Evolutionary conservation across 139 green algal species (phyloP).

Genomic region (Chlorella ohadii): DNA sequence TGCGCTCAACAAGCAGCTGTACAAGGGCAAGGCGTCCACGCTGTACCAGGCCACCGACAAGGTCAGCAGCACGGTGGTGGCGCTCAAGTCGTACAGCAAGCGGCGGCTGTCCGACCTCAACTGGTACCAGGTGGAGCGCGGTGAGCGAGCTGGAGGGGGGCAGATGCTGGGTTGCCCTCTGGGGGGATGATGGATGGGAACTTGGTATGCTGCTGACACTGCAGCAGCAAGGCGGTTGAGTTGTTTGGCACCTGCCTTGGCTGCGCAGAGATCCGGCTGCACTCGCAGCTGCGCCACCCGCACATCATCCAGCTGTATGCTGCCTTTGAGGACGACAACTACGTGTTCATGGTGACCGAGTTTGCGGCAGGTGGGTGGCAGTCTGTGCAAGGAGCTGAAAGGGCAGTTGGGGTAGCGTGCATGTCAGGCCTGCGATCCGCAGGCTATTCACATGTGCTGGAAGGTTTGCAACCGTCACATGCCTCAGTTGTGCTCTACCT

Average conservation of each 20-base stretch:
- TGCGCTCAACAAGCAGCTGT: slow-evolving; percentile 75
- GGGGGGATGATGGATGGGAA: no score
- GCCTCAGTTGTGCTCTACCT: no score
- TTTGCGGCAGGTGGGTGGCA: slow-evolving; percentile 66
- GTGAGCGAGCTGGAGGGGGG: no score
- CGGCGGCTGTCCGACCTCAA: slow-evolving; percentile 73
- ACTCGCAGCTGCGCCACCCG: slow-evolving; percentile 68
- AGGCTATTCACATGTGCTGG: no score
- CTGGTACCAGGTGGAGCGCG: slow-evolving; percentile 72
- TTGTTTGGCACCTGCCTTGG: no score
- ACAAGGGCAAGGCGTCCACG: slow-evolving; percentile 74
- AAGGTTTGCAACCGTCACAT: no score
- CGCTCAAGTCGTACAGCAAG: slow-evolving; percentile 84
- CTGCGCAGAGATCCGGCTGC: slow-evolving; percentile 70
- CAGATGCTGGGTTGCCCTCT: no score
- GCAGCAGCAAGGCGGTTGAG: no score
- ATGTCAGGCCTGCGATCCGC: no score
- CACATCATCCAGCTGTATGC: slow-evolving; percentile 77
- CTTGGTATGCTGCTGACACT: no score
- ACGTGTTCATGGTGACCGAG: slow-evolving; percentile 85
- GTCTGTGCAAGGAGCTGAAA: no score
- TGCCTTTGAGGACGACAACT: slow-evolving; percentile 79
- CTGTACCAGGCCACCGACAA: slow-evolving; percentile 71
- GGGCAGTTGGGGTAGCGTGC: no score
- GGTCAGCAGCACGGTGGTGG: slow-evolving; percentile 53